Evolutionary conservation across 2,329 filamentous ascomycete genomes (phyloP).

Genomic region (Claviceps pazoutovae): DNA sequence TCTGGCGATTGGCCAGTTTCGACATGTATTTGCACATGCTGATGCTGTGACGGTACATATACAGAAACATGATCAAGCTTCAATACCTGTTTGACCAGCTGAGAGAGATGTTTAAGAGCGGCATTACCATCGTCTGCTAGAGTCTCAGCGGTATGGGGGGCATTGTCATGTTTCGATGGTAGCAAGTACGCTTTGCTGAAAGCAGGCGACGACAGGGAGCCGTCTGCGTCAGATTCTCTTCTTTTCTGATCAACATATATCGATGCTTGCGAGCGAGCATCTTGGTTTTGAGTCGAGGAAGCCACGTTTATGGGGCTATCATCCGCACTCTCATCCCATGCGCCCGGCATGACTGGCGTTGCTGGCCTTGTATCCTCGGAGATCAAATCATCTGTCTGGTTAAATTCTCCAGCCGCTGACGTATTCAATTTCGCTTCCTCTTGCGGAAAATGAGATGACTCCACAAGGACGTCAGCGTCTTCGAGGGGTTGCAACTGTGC

Average conservation of each 20-base stretch:
- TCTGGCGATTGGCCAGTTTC: conserved; percentile 14
- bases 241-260: neutral
- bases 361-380: neutral
- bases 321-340: conserved; percentile 27
- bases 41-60: conserved; percentile 38
- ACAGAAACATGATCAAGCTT: conserved; percentile 36
- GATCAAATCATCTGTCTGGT: neutral
- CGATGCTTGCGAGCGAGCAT: neutral
- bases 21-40: conserved; percentile 25
- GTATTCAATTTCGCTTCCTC: neutral
- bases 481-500: neutral
- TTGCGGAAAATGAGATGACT: neutral
- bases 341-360: conserved; percentile 32
- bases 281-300: neutral
- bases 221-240: conserved; percentile 9
- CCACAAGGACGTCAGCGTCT: neutral
- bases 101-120: conserved; percentile 38
- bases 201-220: conserved; percentile 16
- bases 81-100: conserved; percentile 42
- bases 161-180: neutral
- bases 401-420: neutral
- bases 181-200: conserved; percentile 13
- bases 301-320: neutral
- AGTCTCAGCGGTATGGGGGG: neutral
- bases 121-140: conserved; percentile 14